A percentile compares a stretch with the other conserved stretches of the same genome.
Evolutionary conservation across 2,329 filamentous ascomycete genomes (phyloP).

Genomic region (Cadophora sp.): DNA sequence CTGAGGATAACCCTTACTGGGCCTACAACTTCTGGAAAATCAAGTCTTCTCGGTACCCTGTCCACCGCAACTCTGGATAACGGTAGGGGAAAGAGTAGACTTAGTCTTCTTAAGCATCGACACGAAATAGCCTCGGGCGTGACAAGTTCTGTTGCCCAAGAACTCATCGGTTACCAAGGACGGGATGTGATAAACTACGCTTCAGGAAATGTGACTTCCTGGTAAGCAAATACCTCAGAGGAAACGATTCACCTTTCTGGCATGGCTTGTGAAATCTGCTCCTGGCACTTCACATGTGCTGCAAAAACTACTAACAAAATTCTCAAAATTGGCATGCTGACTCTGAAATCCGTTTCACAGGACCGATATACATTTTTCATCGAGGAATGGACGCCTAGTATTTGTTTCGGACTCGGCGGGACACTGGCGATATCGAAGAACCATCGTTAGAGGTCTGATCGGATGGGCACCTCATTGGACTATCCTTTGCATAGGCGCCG

Average conservation of each 20-base stretch:
- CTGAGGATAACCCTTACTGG: slow-evolving; percentile 87
- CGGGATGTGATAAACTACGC: slow-evolving; percentile 79
- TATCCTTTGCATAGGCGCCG: slow-evolving; percentile 83
- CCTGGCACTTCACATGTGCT: neutral
- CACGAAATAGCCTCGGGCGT: slow-evolving; percentile 92
- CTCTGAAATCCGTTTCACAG: neutral
- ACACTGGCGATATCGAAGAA: slow-evolving; percentile 86
- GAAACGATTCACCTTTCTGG: neutral
- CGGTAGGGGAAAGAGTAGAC: slow-evolving; percentile 85
- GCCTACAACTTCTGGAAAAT: slow-evolving; percentile 91
- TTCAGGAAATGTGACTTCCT: slow-evolving; percentile 85
- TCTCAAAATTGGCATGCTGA: neutral
- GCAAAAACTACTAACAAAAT: neutral
- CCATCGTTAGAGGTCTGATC: slow-evolving; percentile 86
- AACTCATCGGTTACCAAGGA: slow-evolving; percentile 83
- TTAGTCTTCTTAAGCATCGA: slow-evolving; percentile 88
- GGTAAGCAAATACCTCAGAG: slow-evolving; percentile 47
- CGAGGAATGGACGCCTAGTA: slow-evolving; percentile 76
- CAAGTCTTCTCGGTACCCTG: slow-evolving; percentile 85
- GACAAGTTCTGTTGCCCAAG: slow-evolving; percentile 93
- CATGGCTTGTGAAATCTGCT: neutral
- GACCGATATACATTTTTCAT: slow-evolving; percentile 88
- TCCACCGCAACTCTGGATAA: slow-evolving; percentile 91
- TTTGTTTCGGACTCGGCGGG: slow-evolving; percentile 94
- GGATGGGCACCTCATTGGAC: slow-evolving; percentile 98